These are phyloP conservation scores for Didymella segeticola DNA, from an alignment of 2,329 filamentous ascomycete species.

Conservation along the genomic window DNA sequence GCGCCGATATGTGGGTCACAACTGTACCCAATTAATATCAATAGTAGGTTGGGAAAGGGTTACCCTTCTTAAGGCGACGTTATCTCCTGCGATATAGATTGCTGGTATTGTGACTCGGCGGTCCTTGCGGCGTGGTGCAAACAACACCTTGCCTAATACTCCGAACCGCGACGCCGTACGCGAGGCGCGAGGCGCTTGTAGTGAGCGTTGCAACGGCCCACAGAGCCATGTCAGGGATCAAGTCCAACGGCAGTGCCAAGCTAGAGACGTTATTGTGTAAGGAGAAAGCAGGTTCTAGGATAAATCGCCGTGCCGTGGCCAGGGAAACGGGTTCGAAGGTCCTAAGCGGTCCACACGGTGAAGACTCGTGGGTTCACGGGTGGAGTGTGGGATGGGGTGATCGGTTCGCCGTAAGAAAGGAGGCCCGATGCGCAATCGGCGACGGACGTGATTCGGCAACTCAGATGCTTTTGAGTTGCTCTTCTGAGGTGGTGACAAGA, in stretches of 20 bases:
- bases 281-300: slow-evolving; percentile 11
- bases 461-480: background rate
- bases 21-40: no score
- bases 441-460: slow-evolving; percentile 10
- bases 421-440: slow-evolving; percentile 2
- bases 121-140: slow-evolving; percentile 2
- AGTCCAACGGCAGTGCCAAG: background rate
- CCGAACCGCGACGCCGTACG: background rate
- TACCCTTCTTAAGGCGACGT: background rate
- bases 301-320: slow-evolving; percentile 11
- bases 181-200: slow-evolving; percentile 8
- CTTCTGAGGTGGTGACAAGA: background rate
- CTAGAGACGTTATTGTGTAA: slow-evolving; percentile 2
- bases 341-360: background rate
- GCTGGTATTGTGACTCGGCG: slow-evolving; percentile 1
- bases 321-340: slow-evolving; percentile 15
- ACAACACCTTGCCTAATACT: slow-evolving; percentile 1
- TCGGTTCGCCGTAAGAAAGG: slow-evolving; percentile 1
- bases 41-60: background rate
- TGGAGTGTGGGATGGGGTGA: slow-evolving; percentile 10
- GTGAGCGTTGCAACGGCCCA: slow-evolving; percentile 7
- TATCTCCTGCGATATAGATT: slow-evolving; percentile 5
- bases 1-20: background rate
- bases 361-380: background rate
- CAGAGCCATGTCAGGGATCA: slow-evolving; percentile 7